Percentiles rank a stretch among this genome's conserved stretches.
Evolutionary conservation across 208 protist genomes (phyloP).

Genomic region (Crithidia bombi): DNA sequence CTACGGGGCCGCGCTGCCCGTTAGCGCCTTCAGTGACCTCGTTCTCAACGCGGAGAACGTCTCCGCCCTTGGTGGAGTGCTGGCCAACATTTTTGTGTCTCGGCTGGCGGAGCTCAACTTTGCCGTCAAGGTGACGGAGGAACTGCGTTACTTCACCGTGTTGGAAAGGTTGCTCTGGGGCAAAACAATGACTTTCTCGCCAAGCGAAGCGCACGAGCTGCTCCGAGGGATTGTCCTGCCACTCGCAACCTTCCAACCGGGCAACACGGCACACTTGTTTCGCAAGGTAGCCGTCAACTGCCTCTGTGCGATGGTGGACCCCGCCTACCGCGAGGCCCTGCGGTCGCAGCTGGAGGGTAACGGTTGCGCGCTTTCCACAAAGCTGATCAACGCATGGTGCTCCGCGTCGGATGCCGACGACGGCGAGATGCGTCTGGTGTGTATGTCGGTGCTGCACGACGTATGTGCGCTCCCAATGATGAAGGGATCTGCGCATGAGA

Average conservation of each 20-base stretch:
- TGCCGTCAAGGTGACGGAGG: conserved; percentile 67
- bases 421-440: conserved; percentile 85
- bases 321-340: conserved; percentile 33
- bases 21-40: conserved; percentile 74
- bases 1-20: conserved; percentile 69
- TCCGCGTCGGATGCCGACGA: conserved; percentile 86
- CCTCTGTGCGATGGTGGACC: conserved; percentile 62
- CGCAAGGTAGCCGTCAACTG: conserved; percentile 87
- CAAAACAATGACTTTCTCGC: conserved; percentile 35
- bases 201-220: conserved; percentile 55
- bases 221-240: conserved; percentile 74
- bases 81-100: conserved; percentile 71
- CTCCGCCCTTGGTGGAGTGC: conserved; percentile 30
- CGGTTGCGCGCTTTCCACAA: conserved; percentile 44
- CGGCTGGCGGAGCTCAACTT: conserved; percentile 76
- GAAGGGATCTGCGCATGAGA: conserved; percentile 62
- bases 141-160: conserved; percentile 77
- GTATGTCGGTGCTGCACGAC: conserved; percentile 57
- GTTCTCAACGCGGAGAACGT: conserved; percentile 49
- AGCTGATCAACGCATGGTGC: conserved; percentile 63
- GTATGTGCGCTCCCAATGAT: conserved; percentile 60
- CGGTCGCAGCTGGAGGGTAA: conserved; percentile 36
- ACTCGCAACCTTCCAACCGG: conserved; percentile 62
- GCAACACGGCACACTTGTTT: conserved; percentile 77
- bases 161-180: conserved; percentile 77